Percentiles rank a stretch among this genome's conserved stretches.
Evolutionary conservation across 768 basidiomycete genomes (phyloP).

Genomic region (Steccherinum ochraceum): DNA sequence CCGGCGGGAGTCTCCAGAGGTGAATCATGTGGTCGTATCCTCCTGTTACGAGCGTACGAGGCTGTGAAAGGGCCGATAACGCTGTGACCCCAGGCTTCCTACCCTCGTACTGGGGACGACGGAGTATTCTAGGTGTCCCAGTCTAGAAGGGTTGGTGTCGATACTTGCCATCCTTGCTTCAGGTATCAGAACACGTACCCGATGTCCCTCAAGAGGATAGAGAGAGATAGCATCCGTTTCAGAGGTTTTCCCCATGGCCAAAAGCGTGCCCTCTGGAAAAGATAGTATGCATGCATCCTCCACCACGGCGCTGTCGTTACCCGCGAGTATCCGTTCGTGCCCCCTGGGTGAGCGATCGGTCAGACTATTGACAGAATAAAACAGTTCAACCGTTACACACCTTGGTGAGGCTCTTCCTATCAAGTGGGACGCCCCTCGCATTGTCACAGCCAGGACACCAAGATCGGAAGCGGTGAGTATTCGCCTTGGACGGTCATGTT

Average conservation of each 20-base stretch:
- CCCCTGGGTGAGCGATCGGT: no score
- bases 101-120: constrained; percentile 7
- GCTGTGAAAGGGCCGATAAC: constrained; percentile 34
- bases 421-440: constrained; percentile 14
- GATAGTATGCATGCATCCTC: no score
- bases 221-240: neutral
- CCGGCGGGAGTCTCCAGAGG: constrained; percentile 32
- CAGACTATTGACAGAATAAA: no score
- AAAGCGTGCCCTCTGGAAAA: neutral
- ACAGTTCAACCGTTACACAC: no score
- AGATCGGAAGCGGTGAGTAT: constrained; percentile 14
- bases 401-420: neutral
- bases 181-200: no score
- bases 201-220: neutral
- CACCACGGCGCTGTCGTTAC: no score
- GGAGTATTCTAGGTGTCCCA: no score
- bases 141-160: no score
- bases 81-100: constrained; percentile 39
- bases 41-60: constrained; percentile 39
- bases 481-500: constrained; percentile 3
- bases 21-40: constrained; percentile 44
- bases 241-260: neutral
- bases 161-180: no score
- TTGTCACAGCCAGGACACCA: constrained; percentile 10
- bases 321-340: no score